A percentile compares a stretch with the other conserved stretches of the same genome.
Evolutionary conservation across 305 asterid species (phyloP).

Genomic region (Solanum hybrid): DNA sequence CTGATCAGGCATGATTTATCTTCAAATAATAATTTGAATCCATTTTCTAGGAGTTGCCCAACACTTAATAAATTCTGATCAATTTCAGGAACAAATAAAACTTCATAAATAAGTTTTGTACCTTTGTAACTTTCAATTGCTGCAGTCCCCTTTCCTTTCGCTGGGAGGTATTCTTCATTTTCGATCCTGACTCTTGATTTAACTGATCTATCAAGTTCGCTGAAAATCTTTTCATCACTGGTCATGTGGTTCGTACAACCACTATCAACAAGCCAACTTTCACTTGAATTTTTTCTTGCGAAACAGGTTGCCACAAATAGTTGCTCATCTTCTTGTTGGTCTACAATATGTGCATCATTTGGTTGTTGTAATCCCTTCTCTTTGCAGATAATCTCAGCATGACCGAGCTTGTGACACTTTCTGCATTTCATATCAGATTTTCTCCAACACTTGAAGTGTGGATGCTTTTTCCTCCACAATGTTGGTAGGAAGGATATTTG

Average conservation of each 20-base stretch:
- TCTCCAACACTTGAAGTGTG: too few species aligned
- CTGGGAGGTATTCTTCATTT: background rate
- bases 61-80: background rate
- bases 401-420: too few species aligned
- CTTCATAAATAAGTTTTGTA: background rate
- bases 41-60: background rate
- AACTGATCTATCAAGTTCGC: background rate
- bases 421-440: too few species aligned
- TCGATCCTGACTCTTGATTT: too few species aligned
- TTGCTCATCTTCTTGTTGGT: too few species aligned
- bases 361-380: too few species aligned
- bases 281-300: background rate
- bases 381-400: too few species aligned
- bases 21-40: background rate
- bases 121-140: background rate
- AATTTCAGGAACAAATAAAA: background rate
- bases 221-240: background rate
- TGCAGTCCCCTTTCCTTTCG: background rate
- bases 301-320: too few species aligned
- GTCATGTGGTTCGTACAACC: background rate
- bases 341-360: too few species aligned
- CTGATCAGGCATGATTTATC: background rate
- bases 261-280: background rate
- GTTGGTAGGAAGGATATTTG: too few species aligned
- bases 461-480: too few species aligned